Conservation (phyloP, 805 yeast genomes). For the Torulaspora gathmanii region DNA sequence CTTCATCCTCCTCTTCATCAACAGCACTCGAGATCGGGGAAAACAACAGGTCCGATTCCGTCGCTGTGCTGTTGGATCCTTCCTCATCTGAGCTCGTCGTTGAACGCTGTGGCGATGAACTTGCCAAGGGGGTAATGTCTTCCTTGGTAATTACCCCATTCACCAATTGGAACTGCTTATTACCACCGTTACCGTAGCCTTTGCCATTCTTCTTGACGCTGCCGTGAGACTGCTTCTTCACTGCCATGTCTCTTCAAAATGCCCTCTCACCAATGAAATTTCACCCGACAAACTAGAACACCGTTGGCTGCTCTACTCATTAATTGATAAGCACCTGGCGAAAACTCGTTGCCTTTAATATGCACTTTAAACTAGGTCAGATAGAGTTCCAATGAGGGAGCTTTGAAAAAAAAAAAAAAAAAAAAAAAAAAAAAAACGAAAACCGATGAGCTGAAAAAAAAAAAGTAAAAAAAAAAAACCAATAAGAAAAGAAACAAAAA, state of each 20-base stretch:
- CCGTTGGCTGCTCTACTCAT: too few relatives aligned
- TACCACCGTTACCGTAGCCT: neutral
- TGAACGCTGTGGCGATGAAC: constrained; percentile 2
- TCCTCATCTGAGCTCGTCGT: constrained; percentile 4
- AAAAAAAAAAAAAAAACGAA: constrained; percentile 2
- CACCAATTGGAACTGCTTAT: constrained; percentile 20
- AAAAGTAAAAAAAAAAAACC: too few relatives aligned
- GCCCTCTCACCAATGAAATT: neutral
- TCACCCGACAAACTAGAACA: neutral
- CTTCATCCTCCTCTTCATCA: constrained; percentile 20
- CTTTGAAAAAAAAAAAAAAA: constrained; percentile 2
- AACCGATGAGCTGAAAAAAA: too few relatives aligned
- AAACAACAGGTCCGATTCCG: constrained; percentile 26
- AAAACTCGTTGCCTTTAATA: neutral
- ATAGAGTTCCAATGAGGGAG: constrained; percentile 1
- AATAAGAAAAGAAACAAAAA: too few relatives aligned
- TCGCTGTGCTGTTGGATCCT: constrained; percentile 10
- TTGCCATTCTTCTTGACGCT: neutral
- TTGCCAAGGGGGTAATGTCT: constrained; percentile 26
- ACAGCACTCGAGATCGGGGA: constrained; percentile 23
- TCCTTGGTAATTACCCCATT: constrained; percentile 28
- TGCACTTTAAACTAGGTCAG: neutral
- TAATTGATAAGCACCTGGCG: too few relatives aligned
- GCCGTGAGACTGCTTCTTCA: constrained; percentile 6
- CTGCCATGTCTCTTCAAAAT: constrained; percentile 2